Evolutionary conservation across 495 filamentous ascomycete genomes (phyloP), one percentile per base, ranked within the genome.

Genomic region (Niebla homalea): DNA sequence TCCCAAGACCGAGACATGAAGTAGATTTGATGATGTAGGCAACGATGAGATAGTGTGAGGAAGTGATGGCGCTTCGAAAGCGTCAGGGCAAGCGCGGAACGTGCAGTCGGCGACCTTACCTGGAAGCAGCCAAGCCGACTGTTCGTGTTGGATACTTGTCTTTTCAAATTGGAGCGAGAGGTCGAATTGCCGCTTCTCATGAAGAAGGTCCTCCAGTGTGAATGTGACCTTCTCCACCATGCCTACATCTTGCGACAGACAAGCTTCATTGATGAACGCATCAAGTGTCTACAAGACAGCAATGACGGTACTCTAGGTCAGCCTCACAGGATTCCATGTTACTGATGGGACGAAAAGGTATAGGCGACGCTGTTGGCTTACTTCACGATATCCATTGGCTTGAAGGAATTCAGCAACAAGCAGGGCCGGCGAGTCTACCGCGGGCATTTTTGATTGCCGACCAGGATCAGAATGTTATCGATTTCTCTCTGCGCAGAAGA

Each of bases 161-260:
- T 72, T 77, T 59, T 84, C 81, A 53, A 81, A 78, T 2, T 64
- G 60, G 21, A 72, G 54, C 35, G 62, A 76, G 18, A 78, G 57
- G 55, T 85, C 82, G 51, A 75, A 85, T 0, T 65, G 62, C 52
- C 71, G 72, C 63, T 85, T 85, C 61, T 85, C 81, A 43, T 81
- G 72, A 36, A 85, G 67, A 40, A 85, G 64, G 46, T 70, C 63
- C 50, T 85, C 81, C 41, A 85, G 70, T 11, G 81, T 82, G 57
- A 81, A 66, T 41, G 70, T 68, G 38, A 67, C 64, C 29, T 61
- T 62, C 10, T 54, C 43, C 5, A 51, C 49, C 11, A 58, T 60
- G 36, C 69, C 74, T 12, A 72, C 69, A 53, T 72, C 63, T 4
- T 59, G 54, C 4, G 72, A 62, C 16, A 85, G 69, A 16, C 70